Evolutionary conservation across 495 filamentous ascomycete species (phyloP).

Genomic region (Podospora australis): DNA sequence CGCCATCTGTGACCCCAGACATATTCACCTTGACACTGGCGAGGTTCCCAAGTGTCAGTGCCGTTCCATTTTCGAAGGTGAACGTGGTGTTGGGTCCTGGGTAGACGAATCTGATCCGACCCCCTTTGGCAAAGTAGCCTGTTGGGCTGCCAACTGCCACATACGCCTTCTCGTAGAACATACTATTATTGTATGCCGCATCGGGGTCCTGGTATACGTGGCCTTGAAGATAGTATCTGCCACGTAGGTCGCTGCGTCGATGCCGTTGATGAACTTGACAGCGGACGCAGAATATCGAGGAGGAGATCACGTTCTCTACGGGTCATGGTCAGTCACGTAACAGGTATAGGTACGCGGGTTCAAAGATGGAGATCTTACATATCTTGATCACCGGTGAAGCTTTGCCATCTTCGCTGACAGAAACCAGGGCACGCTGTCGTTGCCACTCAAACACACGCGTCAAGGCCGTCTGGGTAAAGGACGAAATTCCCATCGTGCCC

Average conservation of each 20-base stretch:
- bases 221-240: conserved; percentile 11
- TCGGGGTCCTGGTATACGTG: conserved; percentile 25
- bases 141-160: neutral
- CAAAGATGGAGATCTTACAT: conserved; percentile 9
- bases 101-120: conserved; percentile 11
- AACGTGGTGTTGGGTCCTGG: conserved; percentile 20
- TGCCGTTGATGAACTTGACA: conserved; percentile 26
- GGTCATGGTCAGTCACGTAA: too few relatives aligned
- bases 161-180: conserved; percentile 14
- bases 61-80: conserved; percentile 19
- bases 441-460: conserved; percentile 21
- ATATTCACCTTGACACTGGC: conserved; percentile 14
- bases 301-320: conserved; percentile 7
- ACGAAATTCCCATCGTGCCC: conserved; percentile 47
- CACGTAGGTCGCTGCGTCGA: conserved; percentile 21
- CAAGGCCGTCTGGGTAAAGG: conserved; percentile 18
- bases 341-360: neutral
- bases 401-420: conserved; percentile 24
- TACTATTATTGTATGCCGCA: conserved; percentile 29
- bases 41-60: conserved; percentile 10
- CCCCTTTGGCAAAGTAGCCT: conserved; percentile 12
- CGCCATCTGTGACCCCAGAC: conserved; percentile 7
- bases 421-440: conserved; percentile 19
- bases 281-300: conserved; percentile 9
- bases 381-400: conserved; percentile 22